These are phyloP conservation scores for Prunus yedoensis DNA, from an alignment of 331 rosid species.

Conservation along the genomic window DNA sequence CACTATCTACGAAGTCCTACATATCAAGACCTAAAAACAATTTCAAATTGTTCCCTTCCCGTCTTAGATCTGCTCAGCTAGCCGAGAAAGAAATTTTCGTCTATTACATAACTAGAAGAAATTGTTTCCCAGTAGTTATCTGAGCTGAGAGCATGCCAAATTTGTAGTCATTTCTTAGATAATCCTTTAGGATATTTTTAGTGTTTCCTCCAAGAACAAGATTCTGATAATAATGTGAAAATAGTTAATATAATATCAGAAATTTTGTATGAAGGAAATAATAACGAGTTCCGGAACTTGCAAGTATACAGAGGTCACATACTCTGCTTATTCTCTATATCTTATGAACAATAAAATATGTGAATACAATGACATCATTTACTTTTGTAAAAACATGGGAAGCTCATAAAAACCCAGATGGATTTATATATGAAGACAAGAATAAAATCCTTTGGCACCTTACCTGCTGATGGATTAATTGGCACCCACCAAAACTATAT, in stretches of 20 bases:
- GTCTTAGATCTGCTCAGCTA: background rate
- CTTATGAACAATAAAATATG: conserved; percentile 23
- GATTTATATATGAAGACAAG: conserved; percentile 29
- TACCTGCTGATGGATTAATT: conserved; percentile 32
- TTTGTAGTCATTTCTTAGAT: background rate
- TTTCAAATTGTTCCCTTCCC: background rate
- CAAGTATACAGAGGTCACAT: conserved; percentile 16
- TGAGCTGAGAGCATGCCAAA: background rate
- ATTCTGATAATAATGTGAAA: background rate
- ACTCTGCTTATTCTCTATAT: conserved; percentile 24
- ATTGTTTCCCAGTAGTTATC: background rate
- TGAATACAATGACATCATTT: conserved; percentile 27
- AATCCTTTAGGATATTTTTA: background rate
- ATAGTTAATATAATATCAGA: background rate
- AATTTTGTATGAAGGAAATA: background rate
- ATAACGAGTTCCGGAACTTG: background rate
- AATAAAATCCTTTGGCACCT: conserved; percentile 27
- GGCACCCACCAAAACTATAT: conserved; percentile 38
- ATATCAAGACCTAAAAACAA: background rate
- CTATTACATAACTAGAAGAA: background rate
- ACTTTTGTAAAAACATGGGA: conserved; percentile 22
- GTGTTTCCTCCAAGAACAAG: background rate
- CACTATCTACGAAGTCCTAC: background rate
- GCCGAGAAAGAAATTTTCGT: background rate
- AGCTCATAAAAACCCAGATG: conserved; percentile 22